phyloP scores from a whole-genome alignment of 208 protist genomes.

The Zelonia costaricensis region DNA sequence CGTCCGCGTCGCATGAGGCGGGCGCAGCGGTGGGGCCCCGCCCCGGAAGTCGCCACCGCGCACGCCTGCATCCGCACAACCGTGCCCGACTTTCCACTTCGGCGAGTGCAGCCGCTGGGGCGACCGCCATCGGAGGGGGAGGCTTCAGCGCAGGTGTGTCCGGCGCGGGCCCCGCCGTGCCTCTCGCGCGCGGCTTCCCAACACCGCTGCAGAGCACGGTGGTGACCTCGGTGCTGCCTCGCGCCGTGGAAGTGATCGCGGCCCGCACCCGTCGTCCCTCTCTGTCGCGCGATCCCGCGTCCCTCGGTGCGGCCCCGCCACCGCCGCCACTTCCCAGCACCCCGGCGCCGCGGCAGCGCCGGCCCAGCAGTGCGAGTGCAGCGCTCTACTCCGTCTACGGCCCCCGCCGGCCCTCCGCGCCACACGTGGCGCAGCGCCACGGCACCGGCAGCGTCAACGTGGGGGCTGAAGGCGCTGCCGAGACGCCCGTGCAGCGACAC shows the following conservation, averaged over 20 bases:
- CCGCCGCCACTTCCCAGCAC: not conserved
- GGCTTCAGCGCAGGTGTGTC: too few species aligned
- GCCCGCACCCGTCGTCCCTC: not conserved
- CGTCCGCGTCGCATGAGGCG: not conserved
- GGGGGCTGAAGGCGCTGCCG: not conserved
- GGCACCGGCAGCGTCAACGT: not conserved
- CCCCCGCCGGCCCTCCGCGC: not conserved
- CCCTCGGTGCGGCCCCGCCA: not conserved
- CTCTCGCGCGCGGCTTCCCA: not conserved
- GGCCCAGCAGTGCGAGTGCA: constrained; percentile 12
- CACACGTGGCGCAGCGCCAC: not conserved
- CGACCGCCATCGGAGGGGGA: too few species aligned
- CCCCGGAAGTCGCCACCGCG: too few species aligned
- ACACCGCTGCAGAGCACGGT: constrained; percentile 42
- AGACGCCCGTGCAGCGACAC: too few species aligned
- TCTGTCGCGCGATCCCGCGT: not conserved
- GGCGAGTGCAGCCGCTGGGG: too few species aligned
- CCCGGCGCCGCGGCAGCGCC: not conserved
- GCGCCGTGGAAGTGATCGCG: constrained; percentile 39
- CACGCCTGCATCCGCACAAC: too few species aligned
- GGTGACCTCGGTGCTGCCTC: constrained; percentile 67
- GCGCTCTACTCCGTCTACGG: constrained; percentile 6
- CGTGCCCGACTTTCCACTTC: too few species aligned
- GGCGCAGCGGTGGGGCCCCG: not conserved
- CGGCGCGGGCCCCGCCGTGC: not conserved